Percentiles rank a stretch among this genome's conserved stretches.
phyloP scores from a whole-genome alignment of 345 rosid genomes.

The Linum lewisii region DNA sequence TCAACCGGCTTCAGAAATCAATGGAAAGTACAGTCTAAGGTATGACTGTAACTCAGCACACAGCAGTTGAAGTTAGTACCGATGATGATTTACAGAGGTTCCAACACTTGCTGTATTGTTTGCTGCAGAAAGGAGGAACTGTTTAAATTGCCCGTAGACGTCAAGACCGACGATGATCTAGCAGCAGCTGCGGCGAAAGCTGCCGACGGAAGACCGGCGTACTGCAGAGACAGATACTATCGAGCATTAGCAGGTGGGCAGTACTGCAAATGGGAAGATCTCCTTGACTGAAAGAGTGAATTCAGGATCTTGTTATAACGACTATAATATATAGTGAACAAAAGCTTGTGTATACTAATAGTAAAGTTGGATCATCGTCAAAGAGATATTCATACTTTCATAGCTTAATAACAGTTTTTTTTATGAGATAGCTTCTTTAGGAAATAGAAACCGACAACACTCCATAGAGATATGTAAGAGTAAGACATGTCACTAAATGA shows the following conservation, averaged over 20 bases:
- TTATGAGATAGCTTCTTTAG: too few relatives aligned
- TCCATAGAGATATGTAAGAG: too few relatives aligned
- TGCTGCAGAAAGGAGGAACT: conserved; percentile 58
- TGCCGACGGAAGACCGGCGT: conserved; percentile 92
- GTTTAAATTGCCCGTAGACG: conserved; percentile 62
- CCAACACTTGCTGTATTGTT: background rate
- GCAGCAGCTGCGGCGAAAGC: conserved; percentile 97
- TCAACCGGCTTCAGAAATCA: conserved; percentile 36
- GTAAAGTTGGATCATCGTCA: too few relatives aligned
- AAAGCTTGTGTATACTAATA: too few relatives aligned
- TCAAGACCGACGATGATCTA: conserved; percentile 55
- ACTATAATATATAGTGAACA: too few relatives aligned
- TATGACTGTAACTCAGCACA: conserved; percentile 21
- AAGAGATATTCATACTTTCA: too few relatives aligned
- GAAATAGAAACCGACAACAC: too few relatives aligned
- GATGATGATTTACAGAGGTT: conserved; percentile 3
- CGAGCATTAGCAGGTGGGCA: conserved; percentile 97
- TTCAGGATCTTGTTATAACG: too few relatives aligned
- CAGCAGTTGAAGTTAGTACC: too few relatives aligned
- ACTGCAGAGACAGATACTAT: conserved; percentile 89
- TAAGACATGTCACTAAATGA: too few relatives aligned
- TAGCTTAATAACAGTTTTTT: too few relatives aligned
- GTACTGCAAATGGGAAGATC: conserved; percentile 98
- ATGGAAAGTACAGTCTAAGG: conserved; percentile 58
- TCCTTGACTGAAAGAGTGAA: conserved; percentile 29